Evolutionary conservation across 371 early-diverging fungal species (phyloP).

Genomic region (Mortierella sp.): DNA sequence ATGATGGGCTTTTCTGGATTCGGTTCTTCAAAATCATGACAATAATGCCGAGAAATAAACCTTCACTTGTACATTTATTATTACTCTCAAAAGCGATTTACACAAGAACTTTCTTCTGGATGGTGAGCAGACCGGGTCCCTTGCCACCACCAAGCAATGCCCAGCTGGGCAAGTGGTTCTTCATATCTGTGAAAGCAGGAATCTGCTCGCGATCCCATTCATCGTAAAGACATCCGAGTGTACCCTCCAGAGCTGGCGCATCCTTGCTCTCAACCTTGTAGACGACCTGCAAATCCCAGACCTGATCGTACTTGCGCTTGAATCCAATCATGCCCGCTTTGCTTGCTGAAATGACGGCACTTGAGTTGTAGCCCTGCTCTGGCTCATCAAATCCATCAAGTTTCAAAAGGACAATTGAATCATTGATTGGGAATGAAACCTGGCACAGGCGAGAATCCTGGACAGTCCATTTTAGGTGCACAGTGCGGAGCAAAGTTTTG

Average conservation of each 20-base stretch:
- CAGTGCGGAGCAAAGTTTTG: conserved; percentile 35
- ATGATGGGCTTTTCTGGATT: conserved; percentile 62
- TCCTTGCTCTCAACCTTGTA: conserved; percentile 57
- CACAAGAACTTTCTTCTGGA: conserved; percentile 37
- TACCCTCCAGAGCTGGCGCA: conserved; percentile 35
- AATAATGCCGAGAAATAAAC: not conserved
- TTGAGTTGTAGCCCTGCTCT: conserved; percentile 15
- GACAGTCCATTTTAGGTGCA: conserved; percentile 41
- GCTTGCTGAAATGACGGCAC: conserved; percentile 9
- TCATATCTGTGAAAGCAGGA: conserved; percentile 59
- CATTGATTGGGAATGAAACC: conserved; percentile 15
- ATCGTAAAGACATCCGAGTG: conserved; percentile 62
- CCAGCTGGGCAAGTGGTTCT: conserved; percentile 42
- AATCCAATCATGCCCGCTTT: conserved; percentile 49
- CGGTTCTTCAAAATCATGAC: conserved; percentile 54
- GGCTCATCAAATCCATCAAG: conserved; percentile 42
- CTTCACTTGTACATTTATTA: not conserved
- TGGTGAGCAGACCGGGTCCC: conserved; percentile 48
- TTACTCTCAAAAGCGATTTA: not conserved
- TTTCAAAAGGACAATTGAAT: conserved; percentile 12
- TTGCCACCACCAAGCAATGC: conserved; percentile 54
- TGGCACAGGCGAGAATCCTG: conserved; percentile 38
- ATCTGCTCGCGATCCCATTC: conserved; percentile 62
- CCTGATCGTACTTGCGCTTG: conserved; percentile 55
- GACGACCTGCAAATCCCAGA: conserved; percentile 43